Evolutionary conservation across 1,139 yeast species (phyloP), one percentile per base, ranked within the genome.

Genomic region (Taphrina deformans): DNA sequence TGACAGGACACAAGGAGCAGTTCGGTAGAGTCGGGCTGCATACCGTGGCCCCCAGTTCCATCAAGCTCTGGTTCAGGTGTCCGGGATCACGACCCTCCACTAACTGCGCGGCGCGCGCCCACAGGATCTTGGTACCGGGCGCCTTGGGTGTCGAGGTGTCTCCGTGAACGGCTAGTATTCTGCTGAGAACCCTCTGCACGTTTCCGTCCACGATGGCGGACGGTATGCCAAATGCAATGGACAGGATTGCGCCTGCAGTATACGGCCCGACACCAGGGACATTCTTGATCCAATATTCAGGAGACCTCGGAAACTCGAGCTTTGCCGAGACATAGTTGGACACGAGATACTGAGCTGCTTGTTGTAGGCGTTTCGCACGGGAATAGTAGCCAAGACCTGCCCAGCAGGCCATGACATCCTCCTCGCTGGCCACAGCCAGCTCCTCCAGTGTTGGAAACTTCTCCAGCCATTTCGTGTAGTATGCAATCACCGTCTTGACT

Each of bases 181-280:
- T 63, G 18, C 65, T 51, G 23, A 66, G 48, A 3, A 66, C 68
- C 18, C 68, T 46, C 33, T 55, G 60, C 21, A 66, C 67, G 38
- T 66, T 66, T 27, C 68, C 68, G 59, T 66, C 68, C 33, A 66
- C 66, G 26, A 64, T 45, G 3, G 67, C 63, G 6, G 63, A 27
- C 10, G 63, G 65, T 9, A 63, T 38, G 16, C 53, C 58, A 53
- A 64, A 66, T 3, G 68, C 66, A 31, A 66, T 63, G 33, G 67
- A 64, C 14, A 64, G 44, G 2, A 66, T 64, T 10, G 68, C 68
- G 12, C 68, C 68, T 12, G 68, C 68, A 3, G 68, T 66, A 31
- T 66, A 66, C 10, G 66, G 67, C 7, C 68, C 68, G n/a, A 61
- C 65, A 2, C 68, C 68, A 12, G 68, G 65, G n/a, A 66, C 64